These are phyloP conservation scores for Beauveria asiatica DNA, from an alignment of 2,329 filamentous ascomycete species.

Conservation along the genomic window DNA sequence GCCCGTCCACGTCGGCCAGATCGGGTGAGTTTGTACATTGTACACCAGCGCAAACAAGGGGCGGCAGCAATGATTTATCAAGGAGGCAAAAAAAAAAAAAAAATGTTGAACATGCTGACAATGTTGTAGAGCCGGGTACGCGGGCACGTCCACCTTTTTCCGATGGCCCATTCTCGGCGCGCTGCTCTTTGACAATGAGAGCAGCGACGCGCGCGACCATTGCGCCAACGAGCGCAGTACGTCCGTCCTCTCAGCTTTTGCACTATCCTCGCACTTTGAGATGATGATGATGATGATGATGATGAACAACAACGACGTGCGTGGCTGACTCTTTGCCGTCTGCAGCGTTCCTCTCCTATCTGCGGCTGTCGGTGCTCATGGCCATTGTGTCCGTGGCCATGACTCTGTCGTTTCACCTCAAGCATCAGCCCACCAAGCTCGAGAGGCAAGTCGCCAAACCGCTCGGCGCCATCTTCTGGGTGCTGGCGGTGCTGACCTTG, in stretches of 20 bases:
- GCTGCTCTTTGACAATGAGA: constrained; percentile 65
- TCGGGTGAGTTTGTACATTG: constrained; percentile 26
- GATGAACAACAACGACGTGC: not conserved
- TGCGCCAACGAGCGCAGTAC: constrained; percentile 69
- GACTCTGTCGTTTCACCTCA: constrained; percentile 86
- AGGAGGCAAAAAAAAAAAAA: not conserved
- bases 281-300: not conserved
- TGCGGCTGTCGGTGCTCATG: constrained; percentile 84
- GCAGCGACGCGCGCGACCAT: constrained; percentile 68
- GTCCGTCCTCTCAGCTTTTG: constrained; percentile 12
- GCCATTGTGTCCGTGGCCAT: constrained; percentile 84
- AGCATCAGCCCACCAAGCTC: constrained; percentile 56
- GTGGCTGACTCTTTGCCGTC: not conserved
- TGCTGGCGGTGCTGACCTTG: constrained; percentile 68
- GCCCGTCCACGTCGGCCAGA: constrained; percentile 37
- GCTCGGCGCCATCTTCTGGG: constrained; percentile 82
- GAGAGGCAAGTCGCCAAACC: constrained; percentile 75
- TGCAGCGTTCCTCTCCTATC: constrained; percentile 75
- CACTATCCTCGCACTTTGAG: too few species aligned
- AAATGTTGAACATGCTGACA: not conserved
- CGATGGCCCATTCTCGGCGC: constrained; percentile 56
- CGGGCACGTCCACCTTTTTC: constrained; percentile 39
- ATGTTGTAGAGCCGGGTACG: constrained; percentile 15
- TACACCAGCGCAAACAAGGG: not conserved
- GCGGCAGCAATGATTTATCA: not conserved